Evolutionary conservation across 1,139 yeast genomes (phyloP), one percentile per base, ranked within the genome.

Genomic region (Candida sp.): DNA sequence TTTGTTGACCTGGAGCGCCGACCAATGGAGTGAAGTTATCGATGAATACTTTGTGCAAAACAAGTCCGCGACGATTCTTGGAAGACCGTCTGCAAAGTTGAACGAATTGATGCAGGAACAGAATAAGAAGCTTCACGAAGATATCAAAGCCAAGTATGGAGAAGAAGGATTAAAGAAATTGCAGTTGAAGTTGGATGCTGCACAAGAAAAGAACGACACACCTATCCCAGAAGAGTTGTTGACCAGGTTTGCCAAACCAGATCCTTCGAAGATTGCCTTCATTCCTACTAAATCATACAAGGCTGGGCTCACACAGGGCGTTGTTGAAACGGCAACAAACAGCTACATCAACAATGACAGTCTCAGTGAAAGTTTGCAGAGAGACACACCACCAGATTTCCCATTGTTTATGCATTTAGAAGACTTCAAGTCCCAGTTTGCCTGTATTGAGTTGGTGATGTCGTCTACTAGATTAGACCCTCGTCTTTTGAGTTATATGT

Each of bases 341-440:
- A 42, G 51, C 5, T 63, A 66, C 42, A 48, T 63, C 33, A 52
- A 51, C 6, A 54, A 63, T 44, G 70, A 67, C 47, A 53, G 53
- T 1, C 61, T 83, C 39, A 62, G 67, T 49, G 58, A 72, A 43
- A 62, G 68, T 44, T 65, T 69, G 54, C 47, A 46, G 59, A 56
- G 60, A 1, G 83, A 80, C 55, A 63, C 77, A 1, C 86, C 87
- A 7, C 22, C 47, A 8, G 72, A 78, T 37, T 80, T 87, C 57
- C 93, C 96, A 6, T 67, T 92, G 39, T 86, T 84, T 56, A 68
- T 92, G 49, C 96, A 92, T 63, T 81, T 89, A 60, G 98, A 94
- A 68, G 83, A 87, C 55, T 88, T 83, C 65, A 81, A 85, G 50
- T 90, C 98, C 1, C 86, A 89, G 62, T 94, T 94, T 66, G 83